These are phyloP conservation scores for Russula ochroleuca DNA, from an alignment of 768 basidiomycete species.

Conservation along the genomic window DNA sequence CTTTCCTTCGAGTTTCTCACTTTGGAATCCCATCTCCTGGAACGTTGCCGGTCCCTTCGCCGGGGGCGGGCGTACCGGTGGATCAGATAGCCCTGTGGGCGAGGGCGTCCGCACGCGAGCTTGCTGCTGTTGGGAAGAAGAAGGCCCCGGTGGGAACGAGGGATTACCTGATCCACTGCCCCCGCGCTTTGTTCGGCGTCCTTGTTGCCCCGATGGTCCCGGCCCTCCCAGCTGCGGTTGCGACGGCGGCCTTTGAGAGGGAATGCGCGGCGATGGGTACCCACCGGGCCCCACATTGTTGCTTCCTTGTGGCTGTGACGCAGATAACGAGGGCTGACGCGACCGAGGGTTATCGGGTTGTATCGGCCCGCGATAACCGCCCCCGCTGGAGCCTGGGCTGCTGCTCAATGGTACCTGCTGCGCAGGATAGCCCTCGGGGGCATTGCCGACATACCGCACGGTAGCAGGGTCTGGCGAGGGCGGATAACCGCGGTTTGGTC, in stretches of 20 bases:
- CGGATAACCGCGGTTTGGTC: neutral
- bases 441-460: neutral
- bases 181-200: conserved; percentile 6
- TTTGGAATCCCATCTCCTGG: conserved; percentile 89
- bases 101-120: neutral
- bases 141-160: neutral
- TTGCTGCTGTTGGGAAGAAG: neutral
- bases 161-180: neutral
- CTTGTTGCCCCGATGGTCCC: neutral
- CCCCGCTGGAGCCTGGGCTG: neutral
- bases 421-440: conserved; percentile 16
- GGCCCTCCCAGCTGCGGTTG: neutral
- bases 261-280: conserved; percentile 13
- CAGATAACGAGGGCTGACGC: conserved; percentile 1
- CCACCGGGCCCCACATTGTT: neutral
- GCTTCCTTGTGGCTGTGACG: neutral
- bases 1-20: conserved; percentile 71
- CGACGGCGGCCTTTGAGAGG: neutral
- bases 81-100: neutral
- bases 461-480: neutral
- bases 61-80: conserved; percentile 25
- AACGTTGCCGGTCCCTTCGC: conserved; percentile 66
- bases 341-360: neutral
- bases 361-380: neutral
- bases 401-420: conserved; percentile 12